phyloP scores from a whole-genome alignment of 2,329 filamentous ascomycete genomes.

The Trichoderma aggressivum region DNA sequence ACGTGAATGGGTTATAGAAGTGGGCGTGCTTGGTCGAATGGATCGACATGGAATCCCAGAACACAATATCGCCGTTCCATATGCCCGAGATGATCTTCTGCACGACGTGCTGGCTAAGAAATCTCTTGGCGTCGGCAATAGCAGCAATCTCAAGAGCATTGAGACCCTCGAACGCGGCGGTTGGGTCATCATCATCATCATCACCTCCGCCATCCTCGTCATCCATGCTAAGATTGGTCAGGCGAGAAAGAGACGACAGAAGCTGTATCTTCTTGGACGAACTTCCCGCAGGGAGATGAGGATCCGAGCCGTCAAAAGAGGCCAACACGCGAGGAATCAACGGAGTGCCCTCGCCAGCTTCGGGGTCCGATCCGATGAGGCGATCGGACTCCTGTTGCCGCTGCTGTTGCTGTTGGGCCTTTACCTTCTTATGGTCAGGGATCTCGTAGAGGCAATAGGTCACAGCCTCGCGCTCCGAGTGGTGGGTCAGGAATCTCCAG shows the following conservation, averaged over 20 bases:
- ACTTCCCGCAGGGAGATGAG: conserved; percentile 35
- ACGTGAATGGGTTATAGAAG: conserved; percentile 64
- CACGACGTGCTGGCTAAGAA: conserved; percentile 74
- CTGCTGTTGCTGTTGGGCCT: conserved; percentile 8
- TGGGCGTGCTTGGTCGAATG: conserved; percentile 71
- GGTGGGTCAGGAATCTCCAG: conserved; percentile 69
- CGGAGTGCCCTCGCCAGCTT: conserved; percentile 46
- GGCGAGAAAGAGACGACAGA: conserved; percentile 52
- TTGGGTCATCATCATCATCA: conserved; percentile 58
- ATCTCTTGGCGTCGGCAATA: conserved; percentile 77
- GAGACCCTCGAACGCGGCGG: conserved; percentile 69
- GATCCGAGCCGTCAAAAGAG: conserved; percentile 22
- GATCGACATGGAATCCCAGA: conserved; percentile 77
- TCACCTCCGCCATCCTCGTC: conserved; percentile 38
- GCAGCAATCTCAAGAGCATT: conserved; percentile 87
- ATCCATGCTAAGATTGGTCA: conserved; percentile 42
- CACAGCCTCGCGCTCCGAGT: conserved; percentile 70
- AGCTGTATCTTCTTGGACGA: conserved; percentile 46
- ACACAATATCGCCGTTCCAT: conserved; percentile 82
- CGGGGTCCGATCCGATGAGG: conserved; percentile 32
- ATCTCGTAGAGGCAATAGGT: conserved; percentile 73
- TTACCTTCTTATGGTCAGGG: conserved; percentile 40
- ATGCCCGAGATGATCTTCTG: conserved; percentile 82
- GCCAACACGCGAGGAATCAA: conserved; percentile 40
- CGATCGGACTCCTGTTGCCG: conserved; percentile 8